Evolutionary conservation across 2,329 filamentous ascomycete genomes (phyloP), one percentile per base, ranked within the genome.

Genomic region (Dactylonectria estremocensis): DNA sequence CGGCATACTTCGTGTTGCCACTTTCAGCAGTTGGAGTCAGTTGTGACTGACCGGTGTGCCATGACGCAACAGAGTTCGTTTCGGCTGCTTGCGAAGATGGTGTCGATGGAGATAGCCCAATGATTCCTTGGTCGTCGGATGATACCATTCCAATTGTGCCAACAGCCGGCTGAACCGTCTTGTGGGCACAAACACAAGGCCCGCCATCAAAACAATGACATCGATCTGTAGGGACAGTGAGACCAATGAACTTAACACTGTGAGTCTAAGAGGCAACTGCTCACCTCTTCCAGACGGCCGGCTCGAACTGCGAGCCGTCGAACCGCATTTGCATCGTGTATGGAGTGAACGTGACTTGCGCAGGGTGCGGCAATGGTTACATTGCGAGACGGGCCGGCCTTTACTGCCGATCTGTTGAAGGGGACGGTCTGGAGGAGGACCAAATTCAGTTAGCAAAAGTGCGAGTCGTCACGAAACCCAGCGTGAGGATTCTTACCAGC

Each of bases 321-420:
- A 63, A 10, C 61, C 69, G 31, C 68, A 71, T 52, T 71, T 71
- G 53, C 69, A 71, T 9, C 31, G 61, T 2, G 69, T 71, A 10
- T 71, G 69, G 28, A 71, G 61, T 8, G 69, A 70, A 31, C 62
- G 49, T 3, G 69, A 61, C 24, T 45, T 61, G 16, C 68, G 69
- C 35, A 71, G 18, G 7, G 28, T 33, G 14, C 69, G 69, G 28
- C 69, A 71, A 48, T 71, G 69, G 16, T 35, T 53, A 11, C 69
- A 71, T 16, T 71, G 69, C 13, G 69, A 69, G 6, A 71, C 60
- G 9, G 69, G 69, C 3, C 69, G 68, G 50, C 69, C 69, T 46
- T 71, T 70, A 54, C 40, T 60, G n/a, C 66, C 48, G 45, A 71
- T 66, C 11, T 5, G 57, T 31, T 64, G 68, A 31, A 71, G 69